phyloP scores from a whole-genome alignment of 805 yeast species.

The Kuraishia piskuri region DNA sequence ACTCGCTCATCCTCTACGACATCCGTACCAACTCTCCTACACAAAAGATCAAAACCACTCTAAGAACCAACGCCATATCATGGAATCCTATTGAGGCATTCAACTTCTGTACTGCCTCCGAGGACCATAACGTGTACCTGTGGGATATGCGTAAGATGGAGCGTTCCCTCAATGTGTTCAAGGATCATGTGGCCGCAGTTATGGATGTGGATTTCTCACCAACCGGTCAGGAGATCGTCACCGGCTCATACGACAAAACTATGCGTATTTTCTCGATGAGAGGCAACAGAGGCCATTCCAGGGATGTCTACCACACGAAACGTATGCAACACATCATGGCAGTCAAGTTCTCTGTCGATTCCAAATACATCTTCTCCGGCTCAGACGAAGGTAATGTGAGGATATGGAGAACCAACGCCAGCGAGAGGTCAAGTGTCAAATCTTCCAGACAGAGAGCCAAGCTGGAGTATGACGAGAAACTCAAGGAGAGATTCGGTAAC shows the following conservation, averaged over 20 bases:
- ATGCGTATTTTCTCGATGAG: constrained; percentile 60
- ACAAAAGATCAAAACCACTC: constrained; percentile 75
- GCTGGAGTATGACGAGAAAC: constrained; percentile 83
- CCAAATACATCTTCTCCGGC: constrained; percentile 79
- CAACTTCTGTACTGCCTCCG: constrained; percentile 85
- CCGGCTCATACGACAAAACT: constrained; percentile 93
- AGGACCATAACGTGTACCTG: constrained; percentile 88
- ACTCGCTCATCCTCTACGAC: constrained; percentile 86
- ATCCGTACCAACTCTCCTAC: constrained; percentile 85
- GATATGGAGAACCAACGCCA: constrained; percentile 84
- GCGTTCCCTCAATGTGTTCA: constrained; percentile 73
- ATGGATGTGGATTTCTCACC: constrained; percentile 94
- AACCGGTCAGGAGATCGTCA: constrained; percentile 91
- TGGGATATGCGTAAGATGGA: constrained; percentile 95
- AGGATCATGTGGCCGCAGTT: constrained; percentile 95
- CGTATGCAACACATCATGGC: constrained; percentile 94
- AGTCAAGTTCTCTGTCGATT: constrained; percentile 80
- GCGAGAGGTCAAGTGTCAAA: constrained; percentile 76
- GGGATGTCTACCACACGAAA: constrained; percentile 94
- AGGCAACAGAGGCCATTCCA: constrained; percentile 76
- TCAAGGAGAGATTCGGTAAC: constrained; percentile 85
- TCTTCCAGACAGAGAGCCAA: constrained; percentile 73
- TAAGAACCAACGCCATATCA: constrained; percentile 77
- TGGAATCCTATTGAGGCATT: constrained; percentile 99
- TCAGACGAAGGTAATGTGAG: constrained; percentile 96